phyloP scores from a whole-genome alignment of 2,329 filamentous ascomycete genomes.

The Colletotrichum ledebouriae region DNA sequence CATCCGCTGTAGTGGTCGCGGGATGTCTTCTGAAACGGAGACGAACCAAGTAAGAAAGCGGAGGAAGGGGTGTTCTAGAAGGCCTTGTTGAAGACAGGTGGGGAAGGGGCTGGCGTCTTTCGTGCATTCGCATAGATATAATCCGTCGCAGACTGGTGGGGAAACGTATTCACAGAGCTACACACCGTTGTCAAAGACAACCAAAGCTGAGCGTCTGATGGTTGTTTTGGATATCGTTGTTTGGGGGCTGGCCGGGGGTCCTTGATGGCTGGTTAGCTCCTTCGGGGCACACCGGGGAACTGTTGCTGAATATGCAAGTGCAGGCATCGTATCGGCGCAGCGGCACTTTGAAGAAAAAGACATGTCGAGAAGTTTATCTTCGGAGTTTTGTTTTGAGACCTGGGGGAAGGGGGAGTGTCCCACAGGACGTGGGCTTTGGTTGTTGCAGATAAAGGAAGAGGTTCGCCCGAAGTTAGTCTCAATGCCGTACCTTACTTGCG shows the following conservation, averaged over 20 bases:
- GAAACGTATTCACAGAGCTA: constrained; percentile 15
- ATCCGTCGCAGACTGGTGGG: constrained; percentile 32
- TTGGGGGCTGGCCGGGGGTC: constrained; percentile 14
- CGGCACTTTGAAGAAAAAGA: neutral
- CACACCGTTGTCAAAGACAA: constrained; percentile 8
- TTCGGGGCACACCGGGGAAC: constrained; percentile 19
- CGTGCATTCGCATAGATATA: constrained; percentile 34
- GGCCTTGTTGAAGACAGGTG: constrained; percentile 19
- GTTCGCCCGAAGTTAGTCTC: constrained; percentile 5
- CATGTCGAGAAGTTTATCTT: constrained; percentile 37
- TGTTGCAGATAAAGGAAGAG: constrained; percentile 34
- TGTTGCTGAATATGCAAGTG: constrained; percentile 29
- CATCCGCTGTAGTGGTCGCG: constrained; percentile 21
- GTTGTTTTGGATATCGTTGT: constrained; percentile 14
- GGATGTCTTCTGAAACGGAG: constrained; percentile 25
- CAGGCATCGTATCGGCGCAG: constrained; percentile 25
- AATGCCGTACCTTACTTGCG: constrained; percentile 19
- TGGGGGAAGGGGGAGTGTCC: constrained; percentile 3
- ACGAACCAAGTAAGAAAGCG: constrained; percentile 28
- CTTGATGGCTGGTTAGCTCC: constrained; percentile 14
- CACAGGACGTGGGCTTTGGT: constrained; percentile 12
- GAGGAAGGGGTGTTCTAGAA: constrained; percentile 30
- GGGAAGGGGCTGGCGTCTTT: constrained; percentile 28
- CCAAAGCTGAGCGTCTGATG: constrained; percentile 23
- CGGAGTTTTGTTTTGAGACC: constrained; percentile 34